Base-by-base conservation (phyloP, 768 basidiomycete genomes). In the Kwoniella mangroviensis region DNA sequence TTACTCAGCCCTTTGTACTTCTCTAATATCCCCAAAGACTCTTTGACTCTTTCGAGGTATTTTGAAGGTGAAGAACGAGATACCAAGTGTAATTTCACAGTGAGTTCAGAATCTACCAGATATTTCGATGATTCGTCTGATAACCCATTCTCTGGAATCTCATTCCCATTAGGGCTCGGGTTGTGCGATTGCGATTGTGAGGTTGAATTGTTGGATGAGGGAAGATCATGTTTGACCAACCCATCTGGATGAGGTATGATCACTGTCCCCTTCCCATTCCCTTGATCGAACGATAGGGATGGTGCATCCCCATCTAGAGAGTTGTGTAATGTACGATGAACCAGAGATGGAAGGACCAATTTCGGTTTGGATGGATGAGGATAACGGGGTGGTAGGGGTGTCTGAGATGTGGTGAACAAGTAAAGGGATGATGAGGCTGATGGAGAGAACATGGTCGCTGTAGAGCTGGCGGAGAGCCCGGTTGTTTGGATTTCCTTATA, bases 281-380 rank as follows among this genome's bases (percentile, higher is more conserved):
- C 6, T 4, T 68, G 13, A 13, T 21, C 11, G n/a, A 41, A 52
- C 9, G 63, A 49, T 5, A 54, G 24, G 1, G 72, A 72, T 1
- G 76, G 71, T 17, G 74, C 56, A 1, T 76, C 67, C 2, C 61
- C 63, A 52, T 83, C 82, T 11, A 83, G 68, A 2, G 79, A 75
- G 22, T 65, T 63, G 62, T 83, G 82, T 10, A 83, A 72, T 26
- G 79, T 63, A 12, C 79, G 74, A 67, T 83, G 82, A 11, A 83
- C 63, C 19, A 83, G 65, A 3, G 80, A 69, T 2, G 82, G 82
- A 22, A 83, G 52, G 42, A 77, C 52, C 9, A 80, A 63, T 12
- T 22, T 24, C 13, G 78, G 80, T 67, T 73, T 79, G 45, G 24
- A 67, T 4, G 81, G 80, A 42, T 72, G 69, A 3, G 79, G 69